These are phyloP conservation scores for Pseudogymnoascus sp. DNA, from an alignment of 2,329 filamentous ascomycete species.

Conservation along the genomic window DNA sequence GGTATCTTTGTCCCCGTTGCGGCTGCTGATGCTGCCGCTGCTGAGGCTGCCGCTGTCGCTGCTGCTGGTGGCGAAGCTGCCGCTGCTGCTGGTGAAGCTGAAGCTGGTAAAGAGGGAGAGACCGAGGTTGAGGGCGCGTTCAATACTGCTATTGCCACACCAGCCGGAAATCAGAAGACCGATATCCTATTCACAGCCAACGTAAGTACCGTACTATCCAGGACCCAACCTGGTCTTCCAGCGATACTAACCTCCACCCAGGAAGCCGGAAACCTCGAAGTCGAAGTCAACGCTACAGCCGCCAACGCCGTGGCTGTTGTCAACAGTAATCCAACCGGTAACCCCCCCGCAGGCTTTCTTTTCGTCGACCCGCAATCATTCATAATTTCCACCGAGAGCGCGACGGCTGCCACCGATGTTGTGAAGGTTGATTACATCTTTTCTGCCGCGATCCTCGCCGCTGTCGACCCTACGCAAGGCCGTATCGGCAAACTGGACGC, in stretches of 20 bases:
- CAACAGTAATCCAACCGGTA: not conserved
- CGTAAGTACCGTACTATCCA: not conserved
- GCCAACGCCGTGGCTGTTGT: not conserved
- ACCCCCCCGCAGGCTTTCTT: not conserved
- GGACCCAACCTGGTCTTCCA: not conserved
- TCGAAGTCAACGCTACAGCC: not conserved
- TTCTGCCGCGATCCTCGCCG: constrained; percentile 20
- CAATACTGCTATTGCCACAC: not conserved
- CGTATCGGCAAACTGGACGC: constrained; percentile 30
- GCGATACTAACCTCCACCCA: not conserved
- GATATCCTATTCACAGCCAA: constrained; percentile 1
- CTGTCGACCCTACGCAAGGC: constrained; percentile 30
- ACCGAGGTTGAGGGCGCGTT: not conserved
- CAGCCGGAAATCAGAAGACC: not conserved
- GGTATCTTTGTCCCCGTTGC: constrained; percentile 8
- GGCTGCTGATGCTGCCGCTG: not conserved
- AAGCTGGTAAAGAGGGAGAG: not conserved
- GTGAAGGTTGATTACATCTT: not conserved
- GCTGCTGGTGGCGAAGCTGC: not conserved
- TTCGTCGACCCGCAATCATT: not conserved
- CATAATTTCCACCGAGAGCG: constrained; percentile 24
- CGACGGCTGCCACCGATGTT: not conserved
- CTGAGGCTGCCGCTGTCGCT: not conserved
- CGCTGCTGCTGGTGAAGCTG: not conserved
- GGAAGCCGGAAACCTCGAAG: constrained; percentile 23